A percentile compares a stretch with the other conserved stretches of the same genome.
Evolutionary conservation across 768 basidiomycete species (phyloP).

Genomic region (Saitozyma podzolica): DNA sequence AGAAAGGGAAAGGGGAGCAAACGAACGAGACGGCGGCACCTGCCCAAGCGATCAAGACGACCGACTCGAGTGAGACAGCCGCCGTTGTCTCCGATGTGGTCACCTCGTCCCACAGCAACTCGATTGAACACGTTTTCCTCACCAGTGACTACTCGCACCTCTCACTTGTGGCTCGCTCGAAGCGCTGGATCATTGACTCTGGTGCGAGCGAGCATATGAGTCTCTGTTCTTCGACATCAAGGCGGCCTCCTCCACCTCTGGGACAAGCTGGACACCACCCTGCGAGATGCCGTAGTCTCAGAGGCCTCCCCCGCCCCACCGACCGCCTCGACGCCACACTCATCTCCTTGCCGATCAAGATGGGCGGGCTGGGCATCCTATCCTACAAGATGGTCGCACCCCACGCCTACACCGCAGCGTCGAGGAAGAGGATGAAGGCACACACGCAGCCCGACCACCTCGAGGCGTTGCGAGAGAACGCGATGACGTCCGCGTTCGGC

Average conservation of each 20-base stretch:
- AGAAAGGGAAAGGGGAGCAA: neutral
- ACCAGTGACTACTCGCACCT: no score
- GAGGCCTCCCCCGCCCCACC: no score
- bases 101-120: constrained; percentile 9
- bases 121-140: neutral
- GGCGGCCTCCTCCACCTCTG: neutral
- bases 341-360: no score
- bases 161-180: no score
- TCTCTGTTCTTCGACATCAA: constrained; percentile 1
- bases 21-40: neutral
- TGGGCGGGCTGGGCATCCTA: no score
- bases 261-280: no score
- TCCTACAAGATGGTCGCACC: no score
- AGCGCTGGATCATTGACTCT: no score
- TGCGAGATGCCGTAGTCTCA: no score
- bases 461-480: constrained; percentile 27
- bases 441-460: constrained; percentile 23
- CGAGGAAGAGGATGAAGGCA: constrained; percentile 25
- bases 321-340: no score
- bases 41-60: neutral
- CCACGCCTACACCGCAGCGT: no score
- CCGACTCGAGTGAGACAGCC: neutral
- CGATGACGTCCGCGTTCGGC: constrained; percentile 32
- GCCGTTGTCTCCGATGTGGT: constrained; percentile 1
- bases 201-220: no score